Evolutionary conservation across 768 basidiomycete genomes (phyloP).

Genomic region (Hygrocybe punicea): DNA sequence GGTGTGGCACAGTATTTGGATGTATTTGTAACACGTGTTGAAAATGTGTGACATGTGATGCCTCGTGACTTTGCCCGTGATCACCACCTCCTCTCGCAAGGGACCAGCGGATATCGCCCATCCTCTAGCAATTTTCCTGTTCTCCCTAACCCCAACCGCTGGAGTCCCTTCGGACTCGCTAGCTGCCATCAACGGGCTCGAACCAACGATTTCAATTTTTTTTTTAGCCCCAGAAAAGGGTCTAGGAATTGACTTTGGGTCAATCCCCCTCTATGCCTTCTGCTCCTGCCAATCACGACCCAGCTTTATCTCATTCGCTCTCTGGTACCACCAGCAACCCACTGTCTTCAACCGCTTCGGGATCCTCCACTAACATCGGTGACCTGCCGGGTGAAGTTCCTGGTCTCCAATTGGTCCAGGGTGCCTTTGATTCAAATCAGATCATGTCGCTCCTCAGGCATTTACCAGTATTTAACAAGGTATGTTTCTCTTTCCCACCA

Average conservation of each 20-base stretch:
- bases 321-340: conserved; percentile 15
- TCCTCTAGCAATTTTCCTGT: background rate
- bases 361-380: conserved; percentile 15
- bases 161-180: no score
- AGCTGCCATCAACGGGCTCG: background rate
- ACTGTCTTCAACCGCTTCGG: conserved; percentile 25
- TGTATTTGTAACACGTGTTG: conserved; percentile 2
- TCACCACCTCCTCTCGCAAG: background rate
- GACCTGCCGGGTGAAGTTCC: conserved; percentile 26
- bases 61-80: conserved; percentile 6
- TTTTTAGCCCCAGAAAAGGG: background rate
- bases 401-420: conserved; percentile 3
- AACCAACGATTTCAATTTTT: background rate
- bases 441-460: conserved; percentile 58
- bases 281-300: conserved; percentile 38
- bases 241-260: background rate
- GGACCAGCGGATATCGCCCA: background rate
- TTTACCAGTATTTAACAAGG: conserved; percentile 57
- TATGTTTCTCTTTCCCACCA: conserved; percentile 29
- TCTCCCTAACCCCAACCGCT: background rate
- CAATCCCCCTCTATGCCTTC: conserved; percentile 20
- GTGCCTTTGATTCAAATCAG: conserved; percentile 52
- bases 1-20: background rate
- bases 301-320: conserved; percentile 36
- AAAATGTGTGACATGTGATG: conserved; percentile 3